Conservation (phyloP, 2,329 filamentous ascomycete genomes). For the Diaporthe aspalathi region DNA sequence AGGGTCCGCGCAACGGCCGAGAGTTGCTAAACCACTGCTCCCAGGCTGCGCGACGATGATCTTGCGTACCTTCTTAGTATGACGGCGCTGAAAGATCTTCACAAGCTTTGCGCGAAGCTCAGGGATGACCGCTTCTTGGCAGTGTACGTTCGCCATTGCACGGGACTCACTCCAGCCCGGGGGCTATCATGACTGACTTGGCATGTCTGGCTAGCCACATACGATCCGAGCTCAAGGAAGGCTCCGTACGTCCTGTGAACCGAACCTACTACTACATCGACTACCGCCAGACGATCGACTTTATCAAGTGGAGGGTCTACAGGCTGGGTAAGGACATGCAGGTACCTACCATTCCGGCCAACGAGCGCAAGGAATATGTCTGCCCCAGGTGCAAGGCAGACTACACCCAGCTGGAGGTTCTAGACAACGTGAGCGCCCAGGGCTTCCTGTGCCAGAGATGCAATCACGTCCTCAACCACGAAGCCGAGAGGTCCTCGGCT, state of each 20-base stretch:
- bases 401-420: constrained; percentile 89
- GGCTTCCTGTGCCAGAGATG: constrained; percentile 91
- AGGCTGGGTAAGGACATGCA: constrained; percentile 90
- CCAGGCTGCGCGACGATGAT: constrained; percentile 86
- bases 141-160: constrained; percentile 66
- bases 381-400: constrained; percentile 85
- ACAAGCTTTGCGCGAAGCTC: constrained; percentile 87
- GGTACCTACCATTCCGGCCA: constrained; percentile 80
- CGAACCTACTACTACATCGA: constrained; percentile 98
- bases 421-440: constrained; percentile 76
- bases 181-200: constrained; percentile 26
- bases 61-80: constrained; percentile 87
- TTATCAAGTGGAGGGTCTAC: constrained; percentile 94
- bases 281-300: constrained; percentile 92
- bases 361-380: constrained; percentile 91
- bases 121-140: constrained; percentile 87
- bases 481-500: constrained; percentile 74
- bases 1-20: constrained; percentile 82
- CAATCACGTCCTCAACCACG: constrained; percentile 70
- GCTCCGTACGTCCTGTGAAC: constrained; percentile 83
- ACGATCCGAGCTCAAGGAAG: constrained; percentile 81
- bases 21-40: constrained; percentile 73
- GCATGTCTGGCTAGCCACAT: constrained; percentile 64
- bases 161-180: background rate
- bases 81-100: constrained; percentile 85